Conservation (phyloP, 2,329 filamentous ascomycete species). For the Trichophyton schoenleinii region DNA sequence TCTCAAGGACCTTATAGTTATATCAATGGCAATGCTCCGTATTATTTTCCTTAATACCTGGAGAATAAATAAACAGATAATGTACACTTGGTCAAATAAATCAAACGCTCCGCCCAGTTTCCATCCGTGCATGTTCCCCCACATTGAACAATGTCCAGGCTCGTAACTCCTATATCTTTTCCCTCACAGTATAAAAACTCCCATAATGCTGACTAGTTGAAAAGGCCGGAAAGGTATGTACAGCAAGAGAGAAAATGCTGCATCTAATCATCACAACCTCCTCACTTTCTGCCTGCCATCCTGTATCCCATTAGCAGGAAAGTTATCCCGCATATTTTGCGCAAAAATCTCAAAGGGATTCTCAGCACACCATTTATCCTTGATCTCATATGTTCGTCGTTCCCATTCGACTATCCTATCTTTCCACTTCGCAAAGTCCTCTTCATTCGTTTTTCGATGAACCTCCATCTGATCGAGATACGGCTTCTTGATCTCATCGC, state of each 20-base stretch:
- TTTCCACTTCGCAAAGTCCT: conserved; percentile 60
- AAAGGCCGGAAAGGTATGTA: not conserved
- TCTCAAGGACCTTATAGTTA: no score
- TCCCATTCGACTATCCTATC: conserved; percentile 45
- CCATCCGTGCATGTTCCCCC: not conserved
- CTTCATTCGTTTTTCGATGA: conserved; percentile 56
- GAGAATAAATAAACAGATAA: not conserved
- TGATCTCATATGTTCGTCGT: conserved; percentile 25
- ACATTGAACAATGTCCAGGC: not conserved
- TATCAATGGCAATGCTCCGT: not conserved
- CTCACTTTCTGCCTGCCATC: conserved; percentile 4
- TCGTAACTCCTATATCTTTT: not conserved
- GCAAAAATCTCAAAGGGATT: conserved; percentile 24
- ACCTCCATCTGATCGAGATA: conserved; percentile 62
- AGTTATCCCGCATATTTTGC: conserved; percentile 4
- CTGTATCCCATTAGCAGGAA: not conserved
- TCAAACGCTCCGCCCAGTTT: conserved; percentile 1
- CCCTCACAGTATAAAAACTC: not conserved
- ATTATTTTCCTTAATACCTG: not conserved
- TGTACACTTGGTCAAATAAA: not conserved
- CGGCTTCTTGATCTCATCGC: conserved; percentile 57
- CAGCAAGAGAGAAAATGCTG: not conserved
- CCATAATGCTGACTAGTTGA: not conserved
- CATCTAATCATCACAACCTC: not conserved
- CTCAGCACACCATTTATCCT: conserved; percentile 28